Evolutionary conservation across 805 yeast genomes (phyloP).

Genomic region (Pichia deserticola): DNA sequence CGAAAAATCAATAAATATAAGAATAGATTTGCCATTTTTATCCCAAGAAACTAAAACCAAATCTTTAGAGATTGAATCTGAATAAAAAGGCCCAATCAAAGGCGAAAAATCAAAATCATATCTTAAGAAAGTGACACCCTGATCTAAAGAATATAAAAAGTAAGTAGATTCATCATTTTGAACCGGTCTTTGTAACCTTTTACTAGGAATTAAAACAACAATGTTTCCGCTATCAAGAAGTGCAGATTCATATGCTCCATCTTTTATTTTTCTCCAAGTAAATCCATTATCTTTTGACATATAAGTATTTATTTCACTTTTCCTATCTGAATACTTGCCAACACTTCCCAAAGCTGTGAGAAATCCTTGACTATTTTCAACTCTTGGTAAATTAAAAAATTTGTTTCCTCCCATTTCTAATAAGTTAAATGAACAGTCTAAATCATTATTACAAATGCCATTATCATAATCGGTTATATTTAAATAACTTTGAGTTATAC

Average conservation of each 20-base stretch:
- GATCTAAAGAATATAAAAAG: slow-evolving; percentile 53
- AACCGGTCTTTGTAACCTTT: no score
- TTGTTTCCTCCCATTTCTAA: slow-evolving; percentile 33
- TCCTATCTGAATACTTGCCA: slow-evolving; percentile 37
- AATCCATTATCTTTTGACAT: slow-evolving; percentile 71
- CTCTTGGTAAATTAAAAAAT: slow-evolving; percentile 16
- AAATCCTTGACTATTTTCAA: slow-evolving; percentile 51
- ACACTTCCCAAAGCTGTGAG: slow-evolving; percentile 71
- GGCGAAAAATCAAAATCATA: slow-evolving; percentile 34
- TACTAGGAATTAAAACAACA: slow-evolving; percentile 46
- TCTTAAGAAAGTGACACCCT: slow-evolving; percentile 59
- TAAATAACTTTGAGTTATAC: slow-evolving; percentile 44
- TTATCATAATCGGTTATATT: slow-evolving; percentile 33
- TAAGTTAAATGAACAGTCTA: slow-evolving; percentile 43
- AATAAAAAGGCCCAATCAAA: no score
- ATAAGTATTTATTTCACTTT: slow-evolving; percentile 34
- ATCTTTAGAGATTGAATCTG: slow-evolving; percentile 26
- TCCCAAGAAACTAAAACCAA: slow-evolving; percentile 59
- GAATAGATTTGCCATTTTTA: slow-evolving; percentile 25
- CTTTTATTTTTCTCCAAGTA: slow-evolving; percentile 55
- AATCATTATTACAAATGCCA: slow-evolving; percentile 33
- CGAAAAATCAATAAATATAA: slow-evolving; percentile 42
- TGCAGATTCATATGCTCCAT: slow-evolving; percentile 44
- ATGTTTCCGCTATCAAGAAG: slow-evolving; percentile 78
- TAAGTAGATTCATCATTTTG: slow-evolving; percentile 8